These are phyloP conservation scores for Hanseniaspora vineae DNA, from an alignment of 805 yeast genomes.

Conservation along the genomic window DNA sequence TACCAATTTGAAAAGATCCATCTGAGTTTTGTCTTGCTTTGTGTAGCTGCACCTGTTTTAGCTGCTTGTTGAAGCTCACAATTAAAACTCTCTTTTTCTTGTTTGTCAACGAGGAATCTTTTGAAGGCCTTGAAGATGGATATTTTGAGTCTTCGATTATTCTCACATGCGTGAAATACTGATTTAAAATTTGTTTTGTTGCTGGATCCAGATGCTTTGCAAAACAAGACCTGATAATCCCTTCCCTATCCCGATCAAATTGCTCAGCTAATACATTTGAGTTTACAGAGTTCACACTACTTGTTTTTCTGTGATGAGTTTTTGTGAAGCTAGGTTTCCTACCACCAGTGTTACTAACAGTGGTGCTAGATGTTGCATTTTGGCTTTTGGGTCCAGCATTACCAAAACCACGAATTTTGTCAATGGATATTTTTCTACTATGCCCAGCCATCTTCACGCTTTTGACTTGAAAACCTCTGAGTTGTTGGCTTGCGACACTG, in stretches of 20 bases:
- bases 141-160: slow-evolving; percentile 62
- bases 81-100: slow-evolving; percentile 50
- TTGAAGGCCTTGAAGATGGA: slow-evolving; percentile 59
- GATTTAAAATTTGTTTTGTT: slow-evolving; percentile 33
- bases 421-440: background rate
- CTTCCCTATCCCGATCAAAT: slow-evolving; percentile 41
- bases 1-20: slow-evolving; percentile 73
- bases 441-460: background rate
- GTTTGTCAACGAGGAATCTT: slow-evolving; percentile 30
- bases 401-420: background rate
- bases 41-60: slow-evolving; percentile 62
- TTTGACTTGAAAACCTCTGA: too few relatives aligned
- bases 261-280: slow-evolving; percentile 37
- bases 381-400: too few relatives aligned
- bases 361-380: background rate
- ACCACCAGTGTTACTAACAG: slow-evolving; percentile 6
- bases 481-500: too few relatives aligned
- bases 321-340: slow-evolving; percentile 3
- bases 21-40: slow-evolving; percentile 75
- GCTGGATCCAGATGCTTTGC: slow-evolving; percentile 26
- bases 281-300: slow-evolving; percentile 22
- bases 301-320: slow-evolving; percentile 18
- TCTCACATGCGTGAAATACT: slow-evolving; percentile 64
- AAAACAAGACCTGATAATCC: slow-evolving; percentile 38
- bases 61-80: slow-evolving; percentile 41